Base-by-base conservation (phyloP, 2,329 filamentous ascomycete species). In the Polytolypa hystricis region DNA sequence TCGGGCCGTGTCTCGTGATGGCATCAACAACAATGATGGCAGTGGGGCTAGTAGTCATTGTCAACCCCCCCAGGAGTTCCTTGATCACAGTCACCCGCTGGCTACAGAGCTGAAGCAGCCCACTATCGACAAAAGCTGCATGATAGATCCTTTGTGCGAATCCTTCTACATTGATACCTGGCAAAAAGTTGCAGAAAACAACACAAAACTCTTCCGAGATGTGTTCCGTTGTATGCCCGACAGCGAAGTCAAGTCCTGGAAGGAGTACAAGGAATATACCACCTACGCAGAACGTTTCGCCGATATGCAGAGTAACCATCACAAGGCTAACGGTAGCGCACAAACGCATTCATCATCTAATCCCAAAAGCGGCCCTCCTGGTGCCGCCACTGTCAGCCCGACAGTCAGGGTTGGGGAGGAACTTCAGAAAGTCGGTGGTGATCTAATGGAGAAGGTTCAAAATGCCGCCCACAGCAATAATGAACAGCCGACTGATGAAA, bases 181-280 rank as follows among this genome's bases (percentile, higher is more conserved):
- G 93, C 79, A 81, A 46, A 72, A 77, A 12, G 78, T 86, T 36
- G 91, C 91, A 1, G 78, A 82, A 44, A 96, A 96, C 65, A 98
- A 98, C 57, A 98, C 91, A 3, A 89, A 86, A 55, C 73, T 98
- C 32, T 98, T 84, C 64, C 81, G 91, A 20, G 77, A 82, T 42
- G 89, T 98, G 6, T 98, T 98, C 66, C 79, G 87, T 31, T 95
- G 87, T 60, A 93, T 93, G 83, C 91, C 91, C 1, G 91, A 98
- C 56, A 95, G 79, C 35, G 85, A 95, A 53, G 91, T 94, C 17
- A 80, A 77, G 45, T 89, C 82, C 29, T 98, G 91, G 91, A 79
- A 82, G 47, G 83, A 93, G 45, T 98, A 98, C 60, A 81, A 84
- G 44, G 81, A 93, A 47, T 93, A 82, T 53, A 70, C 74, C 37